Evolutionary conservation across 2,329 filamentous ascomycete genomes (phyloP).

Genomic region (Fusarium aywerte): DNA sequence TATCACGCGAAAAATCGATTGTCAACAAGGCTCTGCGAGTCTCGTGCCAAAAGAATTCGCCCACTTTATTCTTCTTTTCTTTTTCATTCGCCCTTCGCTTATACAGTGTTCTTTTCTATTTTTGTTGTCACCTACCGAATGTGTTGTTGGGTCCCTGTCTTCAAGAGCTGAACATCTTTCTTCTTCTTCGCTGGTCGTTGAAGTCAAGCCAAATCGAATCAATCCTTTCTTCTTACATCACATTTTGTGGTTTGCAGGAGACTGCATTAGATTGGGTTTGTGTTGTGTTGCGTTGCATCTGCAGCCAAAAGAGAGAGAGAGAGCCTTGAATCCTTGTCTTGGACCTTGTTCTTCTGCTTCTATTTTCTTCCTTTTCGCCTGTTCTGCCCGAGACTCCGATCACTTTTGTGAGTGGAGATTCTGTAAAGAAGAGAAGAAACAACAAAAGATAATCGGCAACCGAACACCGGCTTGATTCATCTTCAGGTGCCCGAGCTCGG

Average conservation of each 20-base stretch:
- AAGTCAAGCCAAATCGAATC: conserved; percentile 13
- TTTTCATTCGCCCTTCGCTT: conserved; percentile 32
- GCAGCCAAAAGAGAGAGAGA: conserved; percentile 17
- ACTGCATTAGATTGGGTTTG: conserved; percentile 21
- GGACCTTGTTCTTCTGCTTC: conserved; percentile 5
- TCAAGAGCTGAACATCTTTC: conserved; percentile 2
- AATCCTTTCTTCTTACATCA: conserved; percentile 28
- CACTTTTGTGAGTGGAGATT: background rate
- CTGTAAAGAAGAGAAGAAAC: background rate
- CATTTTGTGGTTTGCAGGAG: conserved; percentile 31
- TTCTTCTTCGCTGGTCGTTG: conserved; percentile 38
- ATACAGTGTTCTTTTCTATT: conserved; percentile 20
- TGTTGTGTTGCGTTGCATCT: conserved; percentile 30
- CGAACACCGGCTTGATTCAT: background rate
- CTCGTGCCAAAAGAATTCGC: conserved; percentile 22
- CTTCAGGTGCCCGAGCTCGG: background rate
- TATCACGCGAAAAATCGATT: conserved; percentile 13
- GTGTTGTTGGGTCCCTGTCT: conserved; percentile 2
- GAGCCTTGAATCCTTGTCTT: conserved; percentile 27
- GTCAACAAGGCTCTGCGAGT: conserved; percentile 33
- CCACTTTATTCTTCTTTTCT: conserved; percentile 14
- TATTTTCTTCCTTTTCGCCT: conserved; percentile 2
- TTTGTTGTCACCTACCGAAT: conserved; percentile 3
- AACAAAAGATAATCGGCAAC: background rate
- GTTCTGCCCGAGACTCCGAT: conserved; percentile 2